Conservation (phyloP, 2,329 filamentous ascomycete genomes). For the Amesomyces nigricolor region DNA sequence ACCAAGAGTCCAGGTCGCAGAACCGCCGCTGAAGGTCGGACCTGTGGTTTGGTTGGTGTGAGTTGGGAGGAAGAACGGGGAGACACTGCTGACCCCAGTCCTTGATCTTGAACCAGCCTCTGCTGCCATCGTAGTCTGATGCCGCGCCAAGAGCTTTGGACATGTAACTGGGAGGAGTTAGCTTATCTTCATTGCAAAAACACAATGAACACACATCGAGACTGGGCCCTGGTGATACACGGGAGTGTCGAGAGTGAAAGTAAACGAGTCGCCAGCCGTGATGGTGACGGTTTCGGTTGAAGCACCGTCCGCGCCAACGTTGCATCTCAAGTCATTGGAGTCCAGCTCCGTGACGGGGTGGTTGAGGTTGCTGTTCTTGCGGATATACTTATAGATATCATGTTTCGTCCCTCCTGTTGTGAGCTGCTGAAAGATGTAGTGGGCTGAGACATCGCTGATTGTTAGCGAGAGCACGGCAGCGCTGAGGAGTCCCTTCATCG, state of each 20-base stretch:
- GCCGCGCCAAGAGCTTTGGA: slow-evolving; percentile 36
- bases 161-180: slow-evolving; percentile 35
- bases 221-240: slow-evolving; percentile 39
- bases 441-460: slow-evolving; percentile 33
- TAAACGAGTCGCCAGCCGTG: slow-evolving; percentile 36
- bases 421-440: slow-evolving; percentile 41
- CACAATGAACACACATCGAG: slow-evolving; percentile 1
- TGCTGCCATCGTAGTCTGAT: slow-evolving; percentile 35
- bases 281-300: slow-evolving; percentile 34
- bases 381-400: slow-evolving; percentile 37
- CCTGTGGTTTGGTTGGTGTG: not conserved
- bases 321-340: slow-evolving; percentile 39
- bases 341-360: slow-evolving; percentile 39
- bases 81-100: slow-evolving; percentile 27
- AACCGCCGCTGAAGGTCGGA: slow-evolving; percentile 13
- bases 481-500: slow-evolving; percentile 24
- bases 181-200: too few species aligned
- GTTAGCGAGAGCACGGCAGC: slow-evolving; percentile 29
- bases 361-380: slow-evolving; percentile 45
- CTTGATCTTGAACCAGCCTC: slow-evolving; percentile 41
- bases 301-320: slow-evolving; percentile 32
- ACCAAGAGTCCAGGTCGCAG: slow-evolving; percentile 12
- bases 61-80: not conserved
- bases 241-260: slow-evolving; percentile 37
- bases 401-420: slow-evolving; percentile 31